phyloP scores from a whole-genome alignment of 495 filamentous ascomycete genomes.

The Annulohypoxylon maeteangense region DNA sequence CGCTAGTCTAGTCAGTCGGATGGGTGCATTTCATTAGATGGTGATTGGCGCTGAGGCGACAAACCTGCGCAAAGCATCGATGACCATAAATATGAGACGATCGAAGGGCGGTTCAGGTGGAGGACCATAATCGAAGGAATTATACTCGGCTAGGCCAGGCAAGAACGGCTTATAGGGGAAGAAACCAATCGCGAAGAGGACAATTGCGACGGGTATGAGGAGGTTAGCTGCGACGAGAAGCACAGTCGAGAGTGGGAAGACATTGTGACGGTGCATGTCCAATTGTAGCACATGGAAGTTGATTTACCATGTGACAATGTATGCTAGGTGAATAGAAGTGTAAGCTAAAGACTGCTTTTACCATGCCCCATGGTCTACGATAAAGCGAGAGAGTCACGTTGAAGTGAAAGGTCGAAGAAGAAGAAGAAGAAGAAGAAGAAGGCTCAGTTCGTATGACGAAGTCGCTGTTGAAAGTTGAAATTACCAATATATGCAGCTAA shows the following conservation, averaged over 20 bases:
- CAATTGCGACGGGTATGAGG: constrained; percentile 78
- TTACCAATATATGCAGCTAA: not conserved
- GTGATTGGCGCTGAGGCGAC: constrained; percentile 15
- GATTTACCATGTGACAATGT: not conserved
- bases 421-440: no score
- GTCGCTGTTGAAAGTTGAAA: constrained; percentile 1
- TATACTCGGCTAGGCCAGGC: constrained; percentile 78
- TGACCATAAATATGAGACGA: constrained; percentile 95
- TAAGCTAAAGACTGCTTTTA: constrained; percentile 5
- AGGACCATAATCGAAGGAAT: constrained; percentile 57
- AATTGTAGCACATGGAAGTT: constrained; percentile 10
- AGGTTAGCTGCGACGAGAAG: constrained; percentile 74
- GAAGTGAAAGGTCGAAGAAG: not conserved
- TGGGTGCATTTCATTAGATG: not conserved
- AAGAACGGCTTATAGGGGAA: constrained; percentile 97
- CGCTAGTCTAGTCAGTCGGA: constrained; percentile 62
- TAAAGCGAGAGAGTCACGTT: constrained; percentile 11
- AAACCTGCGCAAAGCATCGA: constrained; percentile 93
- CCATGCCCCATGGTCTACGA: constrained; percentile 29
- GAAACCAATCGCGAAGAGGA: constrained; percentile 90
- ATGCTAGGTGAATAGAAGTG: not conserved
- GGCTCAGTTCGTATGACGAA: not conserved
- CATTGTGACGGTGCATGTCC: constrained; percentile 50
- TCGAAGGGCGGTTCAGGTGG: constrained; percentile 77
- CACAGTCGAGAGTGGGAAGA: constrained; percentile 49